Base-by-base conservation (phyloP, 129 eudicot genomes). In the Lactuca sativa region DNA sequence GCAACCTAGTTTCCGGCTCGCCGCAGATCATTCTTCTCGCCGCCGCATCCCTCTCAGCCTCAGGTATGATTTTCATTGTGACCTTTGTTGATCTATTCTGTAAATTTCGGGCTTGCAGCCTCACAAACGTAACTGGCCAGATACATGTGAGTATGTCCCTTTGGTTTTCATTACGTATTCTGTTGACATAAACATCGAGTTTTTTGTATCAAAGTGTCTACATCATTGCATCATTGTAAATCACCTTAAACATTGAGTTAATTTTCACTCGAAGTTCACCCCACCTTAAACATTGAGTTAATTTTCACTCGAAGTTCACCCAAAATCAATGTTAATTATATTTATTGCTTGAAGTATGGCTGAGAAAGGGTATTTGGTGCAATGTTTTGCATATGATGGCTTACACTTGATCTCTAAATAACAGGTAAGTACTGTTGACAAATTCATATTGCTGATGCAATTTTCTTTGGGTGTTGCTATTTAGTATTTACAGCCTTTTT, bases 371-470 rank as follows among this genome's bases (percentile, higher is more conserved):
- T 11, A 17, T 44, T 61, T 16, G 81, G 81, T 77, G 81, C 76
- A 70, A 77, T 36, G 66, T 77, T 49, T 70, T 70, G 81, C 81
- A 77, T 36, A 77, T 77, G 81, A 77, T 77, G 76, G 76, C 76
- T 70, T 77, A 77, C 81, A 77, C 81, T 77, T 77, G 81, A 77
- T 77, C 81, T 70, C 76, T 77, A 77, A 77, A 77, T 17, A 53
- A 51, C 76, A 77, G 81, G 81, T 77, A 70, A 77, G 71, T 77
- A 40, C 76, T 77, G 82, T 77, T 63, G 82, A 77, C 62, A 77
- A 70, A 14, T 62, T 77, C 9, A 56, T 40, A 69, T 44, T 63
- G 82, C 82, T 77, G 82, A 77, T 77, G 82, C 82, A 21, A 11
- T 36, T 43, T 13, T n/a, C 66, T 63, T 77, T 77, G 81, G 16